Conservation (phyloP, 768 basidiomycete genomes). For the Xerocomus spinulosus region DNA sequence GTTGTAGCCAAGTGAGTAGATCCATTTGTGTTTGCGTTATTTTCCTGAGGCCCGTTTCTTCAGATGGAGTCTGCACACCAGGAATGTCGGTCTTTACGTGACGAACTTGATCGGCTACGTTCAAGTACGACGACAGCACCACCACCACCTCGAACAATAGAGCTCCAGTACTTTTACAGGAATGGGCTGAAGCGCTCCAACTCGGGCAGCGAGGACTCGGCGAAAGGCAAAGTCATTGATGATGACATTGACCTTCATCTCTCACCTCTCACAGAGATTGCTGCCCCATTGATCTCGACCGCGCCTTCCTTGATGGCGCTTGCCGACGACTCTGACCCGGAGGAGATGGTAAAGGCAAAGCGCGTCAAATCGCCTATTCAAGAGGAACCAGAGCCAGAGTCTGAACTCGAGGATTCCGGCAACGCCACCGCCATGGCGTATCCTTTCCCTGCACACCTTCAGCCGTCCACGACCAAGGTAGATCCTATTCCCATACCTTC, state of each 20-base stretch:
- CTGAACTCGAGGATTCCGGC: slow-evolving; percentile 21
- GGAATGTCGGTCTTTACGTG: slow-evolving; percentile 27
- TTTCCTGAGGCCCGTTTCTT: slow-evolving; percentile 7
- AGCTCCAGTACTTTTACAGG: slow-evolving; percentile 22
- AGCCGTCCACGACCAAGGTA: slow-evolving; percentile 15
- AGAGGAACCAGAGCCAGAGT: slow-evolving; percentile 23
- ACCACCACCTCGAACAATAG: slow-evolving; percentile 15
- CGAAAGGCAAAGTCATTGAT: slow-evolving; percentile 23
- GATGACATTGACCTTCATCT: slow-evolving; percentile 30
- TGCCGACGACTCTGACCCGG: slow-evolving; percentile 27
- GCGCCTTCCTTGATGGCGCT: slow-evolving; percentile 29
- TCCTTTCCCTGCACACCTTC: slow-evolving; percentile 28
- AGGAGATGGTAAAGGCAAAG: slow-evolving; percentile 20
- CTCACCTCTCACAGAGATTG: slow-evolving; percentile 27
- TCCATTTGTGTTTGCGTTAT: not conserved
- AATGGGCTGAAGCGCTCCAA: slow-evolving; percentile 20
- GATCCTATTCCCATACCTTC: slow-evolving; percentile 30
- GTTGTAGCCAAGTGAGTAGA: slow-evolving; percentile 34
- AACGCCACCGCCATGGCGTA: slow-evolving; percentile 2
- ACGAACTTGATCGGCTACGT: slow-evolving; percentile 24
- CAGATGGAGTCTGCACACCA: slow-evolving; percentile 22
- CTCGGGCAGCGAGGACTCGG: slow-evolving; percentile 14
- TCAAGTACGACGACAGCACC: slow-evolving; percentile 6
- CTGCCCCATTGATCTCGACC: slow-evolving; percentile 24
- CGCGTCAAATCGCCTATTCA: slow-evolving; percentile 18